phyloP scores from a whole-genome alignment of 495 filamentous ascomycete species.

The Aspergillus funiculosus region DNA sequence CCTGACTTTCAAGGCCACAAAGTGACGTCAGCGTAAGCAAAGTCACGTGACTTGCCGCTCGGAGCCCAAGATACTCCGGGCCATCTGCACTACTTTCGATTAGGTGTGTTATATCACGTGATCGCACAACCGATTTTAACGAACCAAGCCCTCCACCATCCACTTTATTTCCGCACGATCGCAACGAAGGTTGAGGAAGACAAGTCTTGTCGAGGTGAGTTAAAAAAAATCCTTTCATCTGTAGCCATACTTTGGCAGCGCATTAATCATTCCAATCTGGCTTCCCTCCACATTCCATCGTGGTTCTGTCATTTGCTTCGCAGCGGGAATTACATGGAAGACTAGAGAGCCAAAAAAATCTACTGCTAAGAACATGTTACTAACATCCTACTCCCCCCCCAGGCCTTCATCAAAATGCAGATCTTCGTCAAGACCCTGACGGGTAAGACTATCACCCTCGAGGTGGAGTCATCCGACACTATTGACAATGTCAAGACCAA shows the following conservation, averaged over 20 bases:
- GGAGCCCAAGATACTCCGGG: too few species aligned
- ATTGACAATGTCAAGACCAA: conserved; percentile 99
- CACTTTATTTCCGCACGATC: conserved; percentile 33
- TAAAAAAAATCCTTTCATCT: background rate
- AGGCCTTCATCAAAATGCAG: conserved; percentile 75
- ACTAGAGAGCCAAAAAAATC: background rate
- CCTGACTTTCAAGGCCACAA: too few species aligned
- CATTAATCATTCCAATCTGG: background rate
- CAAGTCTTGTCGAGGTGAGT: conserved; percentile 52
- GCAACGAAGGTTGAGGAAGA: conserved; percentile 52
- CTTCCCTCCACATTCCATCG: too few species aligned
- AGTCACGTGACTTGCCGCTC: too few species aligned
- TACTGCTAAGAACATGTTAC: background rate
- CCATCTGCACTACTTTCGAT: conserved; percentile 9
- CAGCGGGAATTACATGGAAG: background rate
- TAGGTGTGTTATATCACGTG: conserved; percentile 28
- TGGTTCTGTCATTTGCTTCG: too few species aligned
- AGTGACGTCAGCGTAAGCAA: too few species aligned
- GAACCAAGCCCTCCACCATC: conserved; percentile 25
- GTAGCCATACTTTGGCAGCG: background rate
- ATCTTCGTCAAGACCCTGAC: conserved; percentile 99
- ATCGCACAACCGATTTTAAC: conserved; percentile 47
- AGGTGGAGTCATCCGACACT: conserved; percentile 99
- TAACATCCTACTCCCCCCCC: conserved; percentile 5
- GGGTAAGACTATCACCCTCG: conserved; percentile 99